phyloP scores from a whole-genome alignment of 352 stramenopile species.

The Ophiocytium majus region DNA sequence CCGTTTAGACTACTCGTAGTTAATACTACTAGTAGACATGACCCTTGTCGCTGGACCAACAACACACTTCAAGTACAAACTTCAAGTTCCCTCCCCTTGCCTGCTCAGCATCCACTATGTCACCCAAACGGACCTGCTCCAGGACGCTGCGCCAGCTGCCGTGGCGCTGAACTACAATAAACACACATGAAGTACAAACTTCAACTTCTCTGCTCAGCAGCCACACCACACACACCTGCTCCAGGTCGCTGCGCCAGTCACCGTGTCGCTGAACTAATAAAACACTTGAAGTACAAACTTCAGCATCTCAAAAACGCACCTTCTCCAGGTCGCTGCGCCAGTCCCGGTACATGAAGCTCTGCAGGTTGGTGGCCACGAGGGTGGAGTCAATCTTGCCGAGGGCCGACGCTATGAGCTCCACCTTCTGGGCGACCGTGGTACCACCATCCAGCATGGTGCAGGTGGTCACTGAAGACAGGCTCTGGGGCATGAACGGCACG shows the following conservation, averaged over 20 bases:
- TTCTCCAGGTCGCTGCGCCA: conserved; percentile 32
- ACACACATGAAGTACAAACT: too few species aligned
- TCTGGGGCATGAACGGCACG: conserved; percentile 24
- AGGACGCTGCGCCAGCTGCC: conserved; percentile 17
- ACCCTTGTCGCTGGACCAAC: too few species aligned
- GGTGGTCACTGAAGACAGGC: neutral
- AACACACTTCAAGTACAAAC: too few species aligned
- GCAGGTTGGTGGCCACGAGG: conserved; percentile 45
- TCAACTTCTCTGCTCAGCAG: neutral
- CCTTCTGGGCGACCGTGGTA: conserved; percentile 33
- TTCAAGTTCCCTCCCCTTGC: too few species aligned
- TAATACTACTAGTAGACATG: too few species aligned
- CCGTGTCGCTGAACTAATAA: conserved; percentile 22
- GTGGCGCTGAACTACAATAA: too few species aligned
- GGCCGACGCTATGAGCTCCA: conserved; percentile 23
- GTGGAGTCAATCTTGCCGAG: conserved; percentile 45
- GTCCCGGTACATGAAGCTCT: conserved; percentile 35
- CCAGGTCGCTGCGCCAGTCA: conserved; percentile 22
- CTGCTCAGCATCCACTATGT: neutral
- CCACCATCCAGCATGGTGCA: conserved; percentile 25
- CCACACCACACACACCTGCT: conserved; percentile 25
- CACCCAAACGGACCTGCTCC: conserved; percentile 29
- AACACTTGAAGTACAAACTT: neutral
- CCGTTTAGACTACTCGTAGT: too few species aligned
- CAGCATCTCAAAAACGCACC: neutral